These are phyloP conservation scores for Candida adriatica DNA, from an alignment of 805 yeast genomes.

Conservation along the genomic window DNA sequence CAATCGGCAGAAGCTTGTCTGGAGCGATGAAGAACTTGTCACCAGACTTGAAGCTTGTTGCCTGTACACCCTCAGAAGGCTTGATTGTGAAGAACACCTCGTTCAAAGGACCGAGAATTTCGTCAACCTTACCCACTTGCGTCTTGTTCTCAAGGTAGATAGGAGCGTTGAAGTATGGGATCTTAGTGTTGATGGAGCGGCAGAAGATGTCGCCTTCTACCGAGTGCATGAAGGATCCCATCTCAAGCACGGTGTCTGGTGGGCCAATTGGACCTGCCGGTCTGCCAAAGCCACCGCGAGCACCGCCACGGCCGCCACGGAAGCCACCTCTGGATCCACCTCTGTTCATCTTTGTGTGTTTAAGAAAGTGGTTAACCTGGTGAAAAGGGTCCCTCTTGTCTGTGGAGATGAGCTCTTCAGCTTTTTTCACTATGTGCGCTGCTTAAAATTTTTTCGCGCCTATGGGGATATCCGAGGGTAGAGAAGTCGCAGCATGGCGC, in stretches of 20 bases:
- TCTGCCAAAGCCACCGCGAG: conserved; percentile 55
- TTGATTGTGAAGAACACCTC: conserved; percentile 97
- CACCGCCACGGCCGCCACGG: conserved; percentile 49
- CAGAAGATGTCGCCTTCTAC: conserved; percentile 98
- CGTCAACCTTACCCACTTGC: conserved; percentile 95
- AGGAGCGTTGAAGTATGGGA: conserved; percentile 98
- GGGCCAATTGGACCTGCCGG: conserved; percentile 84
- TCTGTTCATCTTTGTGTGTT: conserved; percentile 35
- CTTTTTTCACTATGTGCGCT: conserved; percentile 3
- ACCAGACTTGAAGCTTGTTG: conserved; percentile 87
- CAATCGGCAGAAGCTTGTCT: conserved; percentile 91
- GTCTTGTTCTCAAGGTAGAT: conserved; percentile 94
- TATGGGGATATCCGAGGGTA: too few species aligned
- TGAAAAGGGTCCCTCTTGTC: background rate
- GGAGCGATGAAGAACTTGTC: conserved; percentile 95
- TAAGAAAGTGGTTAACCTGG: background rate
- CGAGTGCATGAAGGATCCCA: conserved; percentile 88
- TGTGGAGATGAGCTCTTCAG: conserved; percentile 10
- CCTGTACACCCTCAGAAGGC: conserved; percentile 94
- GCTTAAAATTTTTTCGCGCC: conserved; percentile 10
- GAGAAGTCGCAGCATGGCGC: background rate
- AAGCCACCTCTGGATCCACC: conserved; percentile 46
- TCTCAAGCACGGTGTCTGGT: conserved; percentile 89
- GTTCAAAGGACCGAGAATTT: conserved; percentile 93
- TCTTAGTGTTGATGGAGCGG: conserved; percentile 86